Base-by-base conservation (phyloP, 2,329 filamentous ascomycete species). In the Colletotrichum lentis region DNA sequence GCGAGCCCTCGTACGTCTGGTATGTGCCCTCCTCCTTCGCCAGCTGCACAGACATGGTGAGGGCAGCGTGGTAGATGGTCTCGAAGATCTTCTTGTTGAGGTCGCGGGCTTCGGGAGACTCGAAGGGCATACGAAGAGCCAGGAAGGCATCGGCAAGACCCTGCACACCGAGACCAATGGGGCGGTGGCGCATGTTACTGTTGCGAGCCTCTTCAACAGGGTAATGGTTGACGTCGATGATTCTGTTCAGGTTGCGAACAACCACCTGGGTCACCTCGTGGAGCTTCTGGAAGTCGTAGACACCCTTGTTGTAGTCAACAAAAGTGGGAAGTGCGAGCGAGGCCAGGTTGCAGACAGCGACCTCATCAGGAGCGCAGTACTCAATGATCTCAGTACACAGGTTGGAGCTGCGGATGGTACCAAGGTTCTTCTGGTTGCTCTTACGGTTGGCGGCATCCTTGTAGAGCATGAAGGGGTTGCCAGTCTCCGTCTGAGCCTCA, bases 391-490 rank as follows among this genome's bases (percentile, higher is more conserved):
- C 96, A 58, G 95, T 98, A 89, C 96, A 99, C 56, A 99, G 86
- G 81, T 99, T 99, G 77, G 96, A 99, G 86, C 93, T 97, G 81
- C 94, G 94, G 75, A 99, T 99, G 71, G 94, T 97, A 73, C 96
- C 96, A 39, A 99, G 87, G 83, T 99, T 99, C 91, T 99, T 98
- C 85, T 99, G 96, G 88, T 99, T 99, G 86, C 94, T 97, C 91
- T 99, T 99, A 80, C 90, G 90, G 88, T 99, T 99, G 89, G 92
- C 95, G 76, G 90, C 88, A 82, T 99, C 96, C 87, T 99, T 99
- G 90, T 99, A 99, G 69, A 98, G 90, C 93, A 99, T 99, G 84
- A 97, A 99, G 56, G 96, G 96, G 82, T 97, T 98, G 74, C 96
- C 96, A 53, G 96, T 99, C 88, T 99, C 96, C 41, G 95, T 98